These are phyloP conservation scores for Arthrinium phaeospermum DNA, from an alignment of 2,329 filamentous ascomycete genomes.

Conservation along the genomic window DNA sequence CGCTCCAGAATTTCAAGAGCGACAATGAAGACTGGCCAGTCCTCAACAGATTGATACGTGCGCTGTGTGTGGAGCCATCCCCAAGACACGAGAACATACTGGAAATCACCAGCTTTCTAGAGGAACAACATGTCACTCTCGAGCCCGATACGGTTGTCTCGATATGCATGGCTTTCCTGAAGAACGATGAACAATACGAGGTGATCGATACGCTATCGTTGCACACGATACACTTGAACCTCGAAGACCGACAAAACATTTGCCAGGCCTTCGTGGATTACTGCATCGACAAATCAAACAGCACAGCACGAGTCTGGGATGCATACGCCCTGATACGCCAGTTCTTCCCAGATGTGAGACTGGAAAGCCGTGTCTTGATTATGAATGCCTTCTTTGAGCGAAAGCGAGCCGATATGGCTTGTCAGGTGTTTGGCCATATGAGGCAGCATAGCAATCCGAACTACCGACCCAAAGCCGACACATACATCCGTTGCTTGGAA, in stretches of 20 bases:
- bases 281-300: constrained; percentile 66
- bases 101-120: constrained; percentile 74
- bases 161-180: constrained; percentile 76
- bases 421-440: constrained; percentile 91
- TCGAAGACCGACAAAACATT: constrained; percentile 71
- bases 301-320: constrained; percentile 68
- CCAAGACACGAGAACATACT: constrained; percentile 75
- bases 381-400: constrained; percentile 86
- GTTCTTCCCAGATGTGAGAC: constrained; percentile 70
- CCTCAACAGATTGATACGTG: constrained; percentile 74
- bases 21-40: constrained; percentile 65
- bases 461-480: constrained; percentile 71
- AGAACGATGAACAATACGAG: constrained; percentile 77
- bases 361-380: constrained; percentile 68
- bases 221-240: constrained; percentile 73
- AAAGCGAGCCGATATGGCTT: constrained; percentile 81
- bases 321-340: constrained; percentile 70
- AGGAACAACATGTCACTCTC: constrained; percentile 71
- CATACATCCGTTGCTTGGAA: constrained; percentile 79
- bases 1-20: constrained; percentile 61
- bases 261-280: constrained; percentile 70
- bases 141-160: constrained; percentile 76
- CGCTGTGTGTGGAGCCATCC: constrained; percentile 65
- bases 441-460: constrained; percentile 70
- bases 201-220: constrained; percentile 82